Percentiles rank a stretch among this genome's conserved stretches.
Conservation (phyloP, 805 yeast genomes). For the Pichia scutulata region DNA sequence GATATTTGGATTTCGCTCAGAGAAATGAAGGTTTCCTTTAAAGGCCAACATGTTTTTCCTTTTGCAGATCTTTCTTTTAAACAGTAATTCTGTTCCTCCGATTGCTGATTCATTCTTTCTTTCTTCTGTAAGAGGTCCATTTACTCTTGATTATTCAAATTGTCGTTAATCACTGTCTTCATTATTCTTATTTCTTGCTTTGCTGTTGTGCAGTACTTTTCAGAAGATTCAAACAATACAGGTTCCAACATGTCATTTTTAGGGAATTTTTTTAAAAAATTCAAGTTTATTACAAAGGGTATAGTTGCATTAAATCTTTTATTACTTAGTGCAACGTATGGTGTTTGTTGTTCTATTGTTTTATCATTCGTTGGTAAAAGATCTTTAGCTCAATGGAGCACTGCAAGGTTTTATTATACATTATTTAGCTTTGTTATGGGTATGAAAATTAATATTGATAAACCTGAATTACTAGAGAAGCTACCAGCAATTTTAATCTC, state of each 20-base stretch:
- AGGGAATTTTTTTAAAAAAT: slow-evolving; percentile 19
- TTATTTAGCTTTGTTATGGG: slow-evolving; percentile 58
- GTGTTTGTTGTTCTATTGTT: slow-evolving; percentile 65
- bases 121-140: neutral
- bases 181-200: slow-evolving; percentile 4
- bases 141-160: neutral
- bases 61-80: too few species aligned
- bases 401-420: slow-evolving; percentile 74
- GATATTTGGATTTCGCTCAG: neutral
- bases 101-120: too few species aligned
- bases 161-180: neutral
- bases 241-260: neutral
- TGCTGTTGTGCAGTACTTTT: neutral
- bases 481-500: slow-evolving; percentile 75
- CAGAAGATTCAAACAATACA: neutral
- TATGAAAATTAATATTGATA: slow-evolving; percentile 58
- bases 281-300: slow-evolving; percentile 51
- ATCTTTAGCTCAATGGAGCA: slow-evolving; percentile 79
- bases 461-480: slow-evolving; percentile 49
- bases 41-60: neutral
- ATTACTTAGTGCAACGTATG: slow-evolving; percentile 60
- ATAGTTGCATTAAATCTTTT: slow-evolving; percentile 46
- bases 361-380: slow-evolving; percentile 65
- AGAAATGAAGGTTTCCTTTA: neutral
- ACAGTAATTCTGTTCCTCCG: too few species aligned